Evolutionary conservation across 352 stramenopile genomes (phyloP).

Genomic region (Phytophthora aleatoria): DNA sequence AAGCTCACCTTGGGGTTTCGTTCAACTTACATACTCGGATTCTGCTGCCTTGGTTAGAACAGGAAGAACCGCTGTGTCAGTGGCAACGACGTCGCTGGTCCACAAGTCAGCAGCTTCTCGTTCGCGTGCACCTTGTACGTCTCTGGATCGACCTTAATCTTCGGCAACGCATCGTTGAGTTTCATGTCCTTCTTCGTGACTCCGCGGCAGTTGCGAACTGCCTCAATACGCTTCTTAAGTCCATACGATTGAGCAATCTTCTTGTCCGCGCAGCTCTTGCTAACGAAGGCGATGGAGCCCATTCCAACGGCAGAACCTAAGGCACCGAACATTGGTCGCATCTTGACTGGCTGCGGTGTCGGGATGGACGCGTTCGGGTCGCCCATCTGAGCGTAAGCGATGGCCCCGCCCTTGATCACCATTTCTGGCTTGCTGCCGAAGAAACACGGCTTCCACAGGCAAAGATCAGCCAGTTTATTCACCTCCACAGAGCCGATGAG

Average conservation of each 20-base stretch:
- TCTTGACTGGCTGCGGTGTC: slow-evolving; percentile 95
- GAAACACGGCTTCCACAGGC: slow-evolving; percentile 94
- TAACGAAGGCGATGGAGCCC: slow-evolving; percentile 92
- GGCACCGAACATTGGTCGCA: slow-evolving; percentile 95
- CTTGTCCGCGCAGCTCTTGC: slow-evolving; percentile 75
- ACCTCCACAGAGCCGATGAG: slow-evolving; percentile 94
- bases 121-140: slow-evolving; percentile 95
- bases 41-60: slow-evolving; percentile 66
- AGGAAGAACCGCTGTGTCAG: slow-evolving; percentile 95
- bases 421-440: slow-evolving; percentile 97
- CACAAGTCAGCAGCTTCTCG: slow-evolving; percentile 88
- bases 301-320: slow-evolving; percentile 57
- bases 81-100: slow-evolving; percentile 82
- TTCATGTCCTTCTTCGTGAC: slow-evolving; percentile 97
- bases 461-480: slow-evolving; percentile 94
- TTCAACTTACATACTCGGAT: slow-evolving; percentile 4
- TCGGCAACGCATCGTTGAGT: slow-evolving; percentile 93
- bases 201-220: slow-evolving; percentile 82
- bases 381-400: slow-evolving; percentile 96
- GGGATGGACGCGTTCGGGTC: slow-evolving; percentile 97
- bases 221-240: slow-evolving; percentile 86
- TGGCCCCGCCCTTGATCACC: slow-evolving; percentile 95
- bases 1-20: slow-evolving; percentile 4
- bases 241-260: slow-evolving; percentile 74
- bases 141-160: slow-evolving; percentile 95